Evolutionary conservation across 2,329 filamentous ascomycete species (phyloP).

Genomic region (Penicillium sp.): DNA sequence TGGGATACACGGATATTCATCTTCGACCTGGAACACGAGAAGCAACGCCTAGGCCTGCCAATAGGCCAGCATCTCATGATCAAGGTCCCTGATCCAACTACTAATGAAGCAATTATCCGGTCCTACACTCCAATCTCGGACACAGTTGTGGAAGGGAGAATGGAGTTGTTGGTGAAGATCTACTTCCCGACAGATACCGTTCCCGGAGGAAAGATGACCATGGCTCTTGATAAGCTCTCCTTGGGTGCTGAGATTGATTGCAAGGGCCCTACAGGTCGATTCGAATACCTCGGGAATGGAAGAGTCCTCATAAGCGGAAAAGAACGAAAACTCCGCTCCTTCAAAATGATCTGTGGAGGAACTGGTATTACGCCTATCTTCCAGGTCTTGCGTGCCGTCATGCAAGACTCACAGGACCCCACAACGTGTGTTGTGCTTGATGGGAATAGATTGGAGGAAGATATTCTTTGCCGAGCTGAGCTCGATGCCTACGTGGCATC

Average conservation of each 20-base stretch:
- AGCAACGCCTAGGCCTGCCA: conserved; percentile 71
- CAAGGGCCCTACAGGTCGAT: conserved; percentile 84
- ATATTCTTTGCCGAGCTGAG: conserved; percentile 76
- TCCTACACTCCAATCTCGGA: conserved; percentile 83
- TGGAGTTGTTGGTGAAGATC: conserved; percentile 79
- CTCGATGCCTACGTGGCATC: conserved; percentile 61
- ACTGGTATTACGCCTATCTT: conserved; percentile 92
- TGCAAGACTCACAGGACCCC: conserved; percentile 60
- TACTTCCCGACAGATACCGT: conserved; percentile 62
- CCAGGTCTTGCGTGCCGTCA: conserved; percentile 73
- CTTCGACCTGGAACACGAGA: conserved; percentile 69
- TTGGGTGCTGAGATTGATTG: conserved; percentile 73
- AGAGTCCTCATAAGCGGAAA: conserved; percentile 59
- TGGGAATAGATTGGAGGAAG: conserved; percentile 71
- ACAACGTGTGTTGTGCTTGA: conserved; percentile 72
- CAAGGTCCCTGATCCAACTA: conserved; percentile 69
- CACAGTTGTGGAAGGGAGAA: conserved; percentile 56
- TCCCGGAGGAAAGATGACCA: conserved; percentile 76
- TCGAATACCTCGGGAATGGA: conserved; percentile 71
- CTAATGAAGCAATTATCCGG: conserved; percentile 69
- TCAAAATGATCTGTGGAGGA: conserved; percentile 85
- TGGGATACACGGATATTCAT: conserved; percentile 78
- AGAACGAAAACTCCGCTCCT: conserved; percentile 58
- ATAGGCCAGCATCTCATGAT: conserved; percentile 86
- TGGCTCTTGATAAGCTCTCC: conserved; percentile 69